Conservation (phyloP, 1,284 basidiomycete species). For the Caloboletus firmus region DNA sequence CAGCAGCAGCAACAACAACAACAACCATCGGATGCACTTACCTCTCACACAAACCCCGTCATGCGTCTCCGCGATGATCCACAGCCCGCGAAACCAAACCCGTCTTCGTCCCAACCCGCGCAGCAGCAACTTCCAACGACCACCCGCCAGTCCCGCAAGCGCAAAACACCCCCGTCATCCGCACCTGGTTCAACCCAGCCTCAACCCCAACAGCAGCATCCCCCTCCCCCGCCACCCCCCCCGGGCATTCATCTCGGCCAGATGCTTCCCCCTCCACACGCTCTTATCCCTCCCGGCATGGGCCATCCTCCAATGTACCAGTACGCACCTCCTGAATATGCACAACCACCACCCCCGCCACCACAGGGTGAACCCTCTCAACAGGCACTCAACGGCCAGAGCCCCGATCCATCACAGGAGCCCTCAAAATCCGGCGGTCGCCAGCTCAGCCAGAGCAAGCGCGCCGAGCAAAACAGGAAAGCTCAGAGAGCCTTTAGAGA, state of each 20-base stretch:
- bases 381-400: slow-evolving; percentile 31
- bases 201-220: slow-evolving; percentile 30
- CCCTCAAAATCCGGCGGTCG: slow-evolving; percentile 39
- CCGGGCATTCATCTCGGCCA: slow-evolving; percentile 42
- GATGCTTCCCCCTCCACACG: slow-evolving; percentile 51
- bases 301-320: slow-evolving; percentile 34
- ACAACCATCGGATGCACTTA: slow-evolving; percentile 38
- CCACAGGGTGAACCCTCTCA: slow-evolving; percentile 35
- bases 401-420: slow-evolving; percentile 6
- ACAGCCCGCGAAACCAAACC: slow-evolving; percentile 13
- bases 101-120: slow-evolving; percentile 24
- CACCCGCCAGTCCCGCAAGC: slow-evolving; percentile 45
- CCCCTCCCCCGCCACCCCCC: slow-evolving; percentile 20
- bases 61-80: slow-evolving; percentile 67
- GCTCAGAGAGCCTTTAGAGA: slow-evolving; percentile 84
- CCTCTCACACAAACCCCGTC: slow-evolving; percentile 41
- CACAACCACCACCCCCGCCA: slow-evolving; percentile 32
- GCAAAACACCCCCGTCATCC: slow-evolving; percentile 46
- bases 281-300: slow-evolving; percentile 48
- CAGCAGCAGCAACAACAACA: slow-evolving; percentile 28
- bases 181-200: slow-evolving; percentile 20
- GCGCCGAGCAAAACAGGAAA: slow-evolving; percentile 84
- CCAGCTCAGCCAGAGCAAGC: slow-evolving; percentile 70
- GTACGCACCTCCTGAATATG: slow-evolving; percentile 37
- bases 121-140: slow-evolving; percentile 35